Conservation (phyloP, 2,329 filamentous ascomycete genomes). For the Fusarium camptoceras region DNA sequence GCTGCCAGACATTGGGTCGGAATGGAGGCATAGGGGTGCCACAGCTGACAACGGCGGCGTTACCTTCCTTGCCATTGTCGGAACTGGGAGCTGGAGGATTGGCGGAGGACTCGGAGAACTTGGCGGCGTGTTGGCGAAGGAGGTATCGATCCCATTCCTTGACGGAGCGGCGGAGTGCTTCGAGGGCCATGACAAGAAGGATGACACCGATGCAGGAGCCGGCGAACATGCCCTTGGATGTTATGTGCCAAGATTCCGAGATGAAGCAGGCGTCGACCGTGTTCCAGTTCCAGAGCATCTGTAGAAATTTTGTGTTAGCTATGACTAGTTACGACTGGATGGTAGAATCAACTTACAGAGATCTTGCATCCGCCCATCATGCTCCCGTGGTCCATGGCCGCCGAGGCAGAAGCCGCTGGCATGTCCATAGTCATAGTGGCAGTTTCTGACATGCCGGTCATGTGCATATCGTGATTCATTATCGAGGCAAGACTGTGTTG, state of each 20-base stretch:
- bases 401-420: slow-evolving; percentile 30
- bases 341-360: slow-evolving; percentile 47
- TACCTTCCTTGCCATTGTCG: slow-evolving; percentile 41
- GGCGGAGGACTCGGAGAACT: slow-evolving; percentile 41
- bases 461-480: slow-evolving; percentile 28
- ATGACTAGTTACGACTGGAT: background rate
- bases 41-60: slow-evolving; percentile 19
- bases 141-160: slow-evolving; percentile 80
- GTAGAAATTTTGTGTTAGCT: background rate
- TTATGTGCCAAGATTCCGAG: slow-evolving; percentile 75
- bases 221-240: slow-evolving; percentile 77
- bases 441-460: slow-evolving; percentile 26
- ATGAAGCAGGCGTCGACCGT: slow-evolving; percentile 79
- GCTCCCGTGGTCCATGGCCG: slow-evolving; percentile 32
- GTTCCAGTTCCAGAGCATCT: slow-evolving; percentile 88
- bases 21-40: slow-evolving; percentile 50
- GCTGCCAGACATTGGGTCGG: slow-evolving; percentile 72
- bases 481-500: background rate
- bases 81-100: slow-evolving; percentile 7
- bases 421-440: slow-evolving; percentile 39
- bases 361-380: slow-evolving; percentile 52
- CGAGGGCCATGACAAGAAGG: slow-evolving; percentile 77
- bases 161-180: slow-evolving; percentile 75
- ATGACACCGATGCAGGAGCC: slow-evolving; percentile 83
- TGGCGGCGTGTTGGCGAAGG: slow-evolving; percentile 62